A percentile compares a stretch with the other conserved stretches of the same genome.
phyloP scores from a whole-genome alignment of 768 basidiomycete genomes.

The Pisolithus sp. region DNA sequence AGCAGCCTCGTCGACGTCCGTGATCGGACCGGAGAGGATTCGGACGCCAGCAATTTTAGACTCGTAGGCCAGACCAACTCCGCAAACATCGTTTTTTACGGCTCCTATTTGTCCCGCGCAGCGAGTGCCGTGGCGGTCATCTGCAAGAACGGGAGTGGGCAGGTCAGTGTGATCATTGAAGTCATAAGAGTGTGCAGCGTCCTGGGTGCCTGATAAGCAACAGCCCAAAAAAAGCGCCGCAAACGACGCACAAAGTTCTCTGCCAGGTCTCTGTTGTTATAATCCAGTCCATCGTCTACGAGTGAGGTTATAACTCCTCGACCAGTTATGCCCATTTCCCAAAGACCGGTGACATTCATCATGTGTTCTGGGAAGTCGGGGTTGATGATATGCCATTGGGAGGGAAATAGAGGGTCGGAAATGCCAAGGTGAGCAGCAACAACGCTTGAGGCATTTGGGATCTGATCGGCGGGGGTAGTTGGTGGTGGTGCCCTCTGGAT shows the following conservation, averaged over 20 bases:
- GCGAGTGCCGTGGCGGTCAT: conserved; percentile 96
- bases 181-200: conserved; percentile 83
- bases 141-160: conserved; percentile 79
- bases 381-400: conserved; percentile 96
- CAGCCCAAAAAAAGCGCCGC: background rate
- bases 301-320: conserved; percentile 81
- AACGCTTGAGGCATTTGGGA: conserved; percentile 29
- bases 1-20: conserved; percentile 92
- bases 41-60: conserved; percentile 91
- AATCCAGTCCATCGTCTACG: conserved; percentile 94
- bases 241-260: conserved; percentile 78
- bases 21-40: conserved; percentile 91
- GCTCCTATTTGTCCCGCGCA: conserved; percentile 98
- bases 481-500: conserved; percentile 51
- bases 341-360: conserved; percentile 91
- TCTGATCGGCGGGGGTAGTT: conserved; percentile 29
- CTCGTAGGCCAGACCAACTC: conserved; percentile 88
- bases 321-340: conserved; percentile 89
- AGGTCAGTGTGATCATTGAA: conserved; percentile 90
- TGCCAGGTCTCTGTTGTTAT: conserved; percentile 77
- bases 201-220: conserved; percentile 39
- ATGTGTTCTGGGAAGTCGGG: conserved; percentile 70
- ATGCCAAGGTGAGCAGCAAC: conserved; percentile 62
- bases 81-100: conserved; percentile 86
- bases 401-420: conserved; percentile 70